Conservation (phyloP, 495 filamentous ascomycete genomes). For the Massariosphaeria phaeospora region DNA sequence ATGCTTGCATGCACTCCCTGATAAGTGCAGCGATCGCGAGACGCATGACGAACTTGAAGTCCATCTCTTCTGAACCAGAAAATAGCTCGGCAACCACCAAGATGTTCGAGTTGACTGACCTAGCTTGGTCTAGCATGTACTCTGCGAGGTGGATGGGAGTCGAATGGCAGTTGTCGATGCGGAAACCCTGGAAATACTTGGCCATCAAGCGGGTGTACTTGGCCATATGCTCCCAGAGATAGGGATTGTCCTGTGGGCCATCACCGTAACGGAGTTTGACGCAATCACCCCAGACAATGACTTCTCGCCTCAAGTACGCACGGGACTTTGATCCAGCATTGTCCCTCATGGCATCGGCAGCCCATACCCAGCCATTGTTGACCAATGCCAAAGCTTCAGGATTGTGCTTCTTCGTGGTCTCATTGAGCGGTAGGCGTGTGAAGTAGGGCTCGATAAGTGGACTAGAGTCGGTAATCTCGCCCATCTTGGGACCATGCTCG, state of each 20-base stretch:
- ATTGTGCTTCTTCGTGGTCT: conserved; percentile 69
- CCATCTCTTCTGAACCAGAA: conserved; percentile 90
- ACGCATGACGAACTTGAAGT: conserved; percentile 90
- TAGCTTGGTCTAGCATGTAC: conserved; percentile 86
- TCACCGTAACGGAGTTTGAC: conserved; percentile 92
- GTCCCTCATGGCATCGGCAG: conserved; percentile 85
- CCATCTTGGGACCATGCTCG: conserved; percentile 82
- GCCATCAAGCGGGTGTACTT: conserved; percentile 89
- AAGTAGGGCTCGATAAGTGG: conserved; percentile 96
- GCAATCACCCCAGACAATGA: conserved; percentile 98
- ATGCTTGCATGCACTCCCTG: conserved; percentile 96
- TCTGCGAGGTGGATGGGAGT: conserved; percentile 91
- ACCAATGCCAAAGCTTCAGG: conserved; percentile 73
- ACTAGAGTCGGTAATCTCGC: conserved; percentile 66
- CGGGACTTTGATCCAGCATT: conserved; percentile 85
- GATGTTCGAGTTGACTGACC: conserved; percentile 79
- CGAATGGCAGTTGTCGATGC: conserved; percentile 98
- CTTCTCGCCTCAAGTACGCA: conserved; percentile 86
- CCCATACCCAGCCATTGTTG: conserved; percentile 99
- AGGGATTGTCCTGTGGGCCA: conserved; percentile 79
- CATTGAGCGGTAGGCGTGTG: conserved; percentile 79
- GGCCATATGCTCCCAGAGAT: conserved; percentile 92
- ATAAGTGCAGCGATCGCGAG: conserved; percentile 87
- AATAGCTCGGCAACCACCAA: conserved; percentile 96
- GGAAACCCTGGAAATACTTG: conserved; percentile 90